Base-by-base conservation (phyloP, 2,329 filamentous ascomycete species). In the Paecilomyces variotii region DNA sequence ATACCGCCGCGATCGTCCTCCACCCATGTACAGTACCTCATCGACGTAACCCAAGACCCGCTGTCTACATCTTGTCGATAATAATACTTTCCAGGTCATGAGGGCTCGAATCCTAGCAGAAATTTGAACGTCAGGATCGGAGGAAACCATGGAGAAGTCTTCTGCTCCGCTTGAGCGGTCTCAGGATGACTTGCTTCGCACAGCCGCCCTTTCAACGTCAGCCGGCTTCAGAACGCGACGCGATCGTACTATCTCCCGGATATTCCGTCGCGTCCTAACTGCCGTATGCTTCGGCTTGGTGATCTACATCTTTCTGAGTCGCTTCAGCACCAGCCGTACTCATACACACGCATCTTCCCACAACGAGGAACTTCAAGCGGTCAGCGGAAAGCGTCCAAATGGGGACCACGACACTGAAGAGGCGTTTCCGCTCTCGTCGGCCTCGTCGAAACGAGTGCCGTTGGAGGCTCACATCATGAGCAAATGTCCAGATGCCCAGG, bases 391-490 rank as follows among this genome's bases (percentile, higher is more conserved):
- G 14, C 53, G 57, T 55, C 56, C 57, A 51, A 58, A 61, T 39
- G 56, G 34, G 3, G 27, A 24, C 2, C 35, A 52, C 34, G 19
- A 50, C 12, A 1, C 28, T 26, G 52, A 54, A 12, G 26, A 34
- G 25, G 51, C 56, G 69, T 19, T 12, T 11, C 53, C 53, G 12
- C 35, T 39, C 35, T 54, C 45, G 6, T 30, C 12, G 63, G 30
- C 24, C 26, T 35, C 52, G 5, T 45, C 27, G 45, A 61, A 59
- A 34, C 67, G 60, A 59, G 88, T 97, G 3, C 89, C 91, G 3
- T 76, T 99, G 1, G 94, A 99, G 73, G 90, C 91, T 58, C 93
- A 97, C 73, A 94, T 97, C 67, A 99, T 97, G 87, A 90, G 87
- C 77, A 97, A 97, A 80, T 99, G 94, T 69, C 92, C 93, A 0